phyloP scores from a whole-genome alignment of 2,329 filamentous ascomycete genomes.

The Penicillium sp. region DNA sequence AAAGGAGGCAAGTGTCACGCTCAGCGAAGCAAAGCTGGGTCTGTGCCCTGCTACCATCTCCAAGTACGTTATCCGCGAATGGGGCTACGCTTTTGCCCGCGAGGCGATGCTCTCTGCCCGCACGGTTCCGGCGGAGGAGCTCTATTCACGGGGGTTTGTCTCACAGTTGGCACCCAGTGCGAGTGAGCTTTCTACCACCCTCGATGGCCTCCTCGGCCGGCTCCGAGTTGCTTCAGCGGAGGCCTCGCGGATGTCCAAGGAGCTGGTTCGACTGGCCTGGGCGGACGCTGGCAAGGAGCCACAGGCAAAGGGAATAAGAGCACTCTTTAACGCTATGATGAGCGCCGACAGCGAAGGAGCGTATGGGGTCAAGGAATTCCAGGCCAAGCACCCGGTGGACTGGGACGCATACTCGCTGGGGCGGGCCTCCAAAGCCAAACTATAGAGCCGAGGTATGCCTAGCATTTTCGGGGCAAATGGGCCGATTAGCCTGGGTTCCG shows the following conservation, averaged over 20 bases:
- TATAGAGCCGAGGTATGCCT: not conserved
- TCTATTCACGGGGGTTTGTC: conserved; percentile 36
- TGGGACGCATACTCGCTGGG: conserved; percentile 29
- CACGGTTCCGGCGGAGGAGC: conserved; percentile 25
- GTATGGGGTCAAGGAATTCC: conserved; percentile 31
- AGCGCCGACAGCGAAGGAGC: conserved; percentile 27
- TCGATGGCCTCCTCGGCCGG: conserved; percentile 6
- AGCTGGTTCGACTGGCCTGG: conserved; percentile 37
- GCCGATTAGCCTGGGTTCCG: too few species aligned
- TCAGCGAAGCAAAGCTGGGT: conserved; percentile 46
- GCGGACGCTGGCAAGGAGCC: conserved; percentile 23
- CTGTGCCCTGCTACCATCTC: conserved; percentile 17
- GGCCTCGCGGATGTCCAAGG: conserved; percentile 42
- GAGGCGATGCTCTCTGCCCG: conserved; percentile 47
- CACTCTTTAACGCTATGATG: conserved; percentile 38
- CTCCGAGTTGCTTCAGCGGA: conserved; percentile 29
- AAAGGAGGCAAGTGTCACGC: conserved; percentile 28
- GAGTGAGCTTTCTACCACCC: not conserved
- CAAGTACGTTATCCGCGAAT: conserved; percentile 33
- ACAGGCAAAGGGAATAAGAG: conserved; percentile 28
- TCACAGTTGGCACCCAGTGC: conserved; percentile 26
- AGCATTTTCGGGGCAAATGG: too few species aligned
- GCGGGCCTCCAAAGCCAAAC: conserved; percentile 11
- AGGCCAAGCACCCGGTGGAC: conserved; percentile 27
- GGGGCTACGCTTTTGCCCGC: conserved; percentile 38